phyloP scores from a whole-genome alignment of 2,329 filamentous ascomycete genomes.

The Dichotomopilus funicola region DNA sequence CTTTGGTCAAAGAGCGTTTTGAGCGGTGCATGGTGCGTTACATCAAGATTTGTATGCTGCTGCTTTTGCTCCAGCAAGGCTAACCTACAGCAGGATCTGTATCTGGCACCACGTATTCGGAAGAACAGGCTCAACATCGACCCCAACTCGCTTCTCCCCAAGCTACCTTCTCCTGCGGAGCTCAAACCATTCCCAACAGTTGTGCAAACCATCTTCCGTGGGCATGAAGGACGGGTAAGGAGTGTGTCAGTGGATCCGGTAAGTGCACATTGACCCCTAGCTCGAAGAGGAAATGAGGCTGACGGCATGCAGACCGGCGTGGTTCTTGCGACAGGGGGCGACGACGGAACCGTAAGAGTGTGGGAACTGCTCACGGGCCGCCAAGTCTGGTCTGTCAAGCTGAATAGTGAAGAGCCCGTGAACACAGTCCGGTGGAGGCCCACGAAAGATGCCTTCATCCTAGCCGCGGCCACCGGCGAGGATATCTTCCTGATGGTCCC shows the following conservation, averaged over 20 bases:
- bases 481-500: constrained; percentile 81
- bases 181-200: constrained; percentile 91
- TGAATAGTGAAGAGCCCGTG: constrained; percentile 73
- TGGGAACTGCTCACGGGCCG: constrained; percentile 85
- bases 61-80: neutral
- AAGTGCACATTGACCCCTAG: constrained; percentile 42
- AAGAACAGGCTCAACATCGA: constrained; percentile 97
- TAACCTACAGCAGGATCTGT: constrained; percentile 56
- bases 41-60: too few relatives aligned
- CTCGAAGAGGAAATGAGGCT: neutral
- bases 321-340: constrained; percentile 74
- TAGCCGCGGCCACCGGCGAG: constrained; percentile 79
- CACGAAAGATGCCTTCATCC: constrained; percentile 68
- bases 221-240: constrained; percentile 82
- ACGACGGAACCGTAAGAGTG: constrained; percentile 85
- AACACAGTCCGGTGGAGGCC: constrained; percentile 88
- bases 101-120: constrained; percentile 84
- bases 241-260: constrained; percentile 82
- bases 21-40: constrained; percentile 65
- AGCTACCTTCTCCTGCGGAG: constrained; percentile 87
- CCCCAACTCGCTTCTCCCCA: constrained; percentile 83
- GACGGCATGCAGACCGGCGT: constrained; percentile 17
- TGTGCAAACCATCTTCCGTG: constrained; percentile 78
- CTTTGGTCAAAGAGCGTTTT: constrained; percentile 91
- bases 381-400: constrained; percentile 76